Evolutionary conservation across 768 basidiomycete species (phyloP).

Genomic region (Rhodosporidiobolus odoratus): DNA sequence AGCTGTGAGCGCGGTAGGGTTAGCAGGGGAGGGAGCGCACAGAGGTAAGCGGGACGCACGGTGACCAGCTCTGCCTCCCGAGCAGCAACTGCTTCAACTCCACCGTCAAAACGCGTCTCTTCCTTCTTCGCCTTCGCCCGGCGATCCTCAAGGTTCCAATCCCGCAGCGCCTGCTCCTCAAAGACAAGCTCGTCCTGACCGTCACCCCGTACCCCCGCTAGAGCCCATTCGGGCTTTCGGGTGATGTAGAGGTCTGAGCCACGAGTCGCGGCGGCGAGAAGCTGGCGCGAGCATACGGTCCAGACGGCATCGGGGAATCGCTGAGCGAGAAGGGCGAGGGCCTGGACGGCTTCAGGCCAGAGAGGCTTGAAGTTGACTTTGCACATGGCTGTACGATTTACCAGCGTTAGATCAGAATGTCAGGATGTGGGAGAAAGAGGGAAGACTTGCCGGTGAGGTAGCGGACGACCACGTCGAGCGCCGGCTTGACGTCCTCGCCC

Average conservation of each 20-base stretch:
- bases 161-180: slow-evolving; percentile 35
- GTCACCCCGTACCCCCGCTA: neutral
- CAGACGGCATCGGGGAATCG: slow-evolving; percentile 40
- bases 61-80: slow-evolving; percentile 19
- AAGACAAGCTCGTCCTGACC: slow-evolving; percentile 19
- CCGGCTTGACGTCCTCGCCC: slow-evolving; percentile 53
- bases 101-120: slow-evolving; percentile 24
- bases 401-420: neutral
- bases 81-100: slow-evolving; percentile 12
- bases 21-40: neutral
- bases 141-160: slow-evolving; percentile 32
- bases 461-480: slow-evolving; percentile 59
- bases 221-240: slow-evolving; percentile 27
- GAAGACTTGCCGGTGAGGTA: slow-evolving; percentile 64
- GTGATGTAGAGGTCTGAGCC: slow-evolving; percentile 31
- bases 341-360: slow-evolving; percentile 68
- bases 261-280: slow-evolving; percentile 31
- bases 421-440: neutral
- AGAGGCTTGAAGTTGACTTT: slow-evolving; percentile 89
- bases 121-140: slow-evolving; percentile 6
- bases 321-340: slow-evolving; percentile 28
- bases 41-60: slow-evolving; percentile 2
- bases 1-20: slow-evolving; percentile 37
- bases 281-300: slow-evolving; percentile 46
- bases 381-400: slow-evolving; percentile 60